Evolutionary conservation across 768 basidiomycete genomes (phyloP), one percentile per base, ranked within the genome.

Genomic region (Phylloporus rhodoxanthus): DNA sequence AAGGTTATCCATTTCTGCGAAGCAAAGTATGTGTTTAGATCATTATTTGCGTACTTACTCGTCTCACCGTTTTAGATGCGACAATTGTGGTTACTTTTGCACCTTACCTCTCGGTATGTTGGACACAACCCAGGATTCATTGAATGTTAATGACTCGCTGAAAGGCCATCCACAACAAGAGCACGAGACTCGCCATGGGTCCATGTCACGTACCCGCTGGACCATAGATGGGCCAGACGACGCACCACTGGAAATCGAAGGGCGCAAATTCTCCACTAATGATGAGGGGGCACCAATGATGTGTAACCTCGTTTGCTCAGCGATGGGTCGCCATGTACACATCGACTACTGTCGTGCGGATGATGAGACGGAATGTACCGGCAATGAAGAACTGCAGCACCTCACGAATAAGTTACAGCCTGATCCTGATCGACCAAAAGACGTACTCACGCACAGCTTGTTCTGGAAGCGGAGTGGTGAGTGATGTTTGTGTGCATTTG

Each of bases 211-310:
- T 48, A 76, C 78, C 0, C 69, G 70, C 36, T 84, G 83, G 83
- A 68, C 75, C 1, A 58, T 82, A 4, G 79, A 82, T 45, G 77
- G 75, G 1, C 72, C 73, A 1, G 75, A 80, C 8, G 78, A 72
- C 15, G 70, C 68, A 2, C 61, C 66, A 2, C 48, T 82, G 1
- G 83, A 84, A 53, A 64, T 82, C 3, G 73, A 76, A 49, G 81
- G 82, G 3, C 73, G 73, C 48, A 76, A 71, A 51, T 84, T 80
- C 58, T 77, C 72, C 14, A 54, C 74, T 0, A 70, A 73, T 20
- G 79, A 81, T 44, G 76, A 78, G 37, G 80, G 82, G 8, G 80
- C 79, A 0, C 81, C 81, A 0, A 79, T 82, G 77, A 71, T 83
- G 70, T 83, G 82, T 56, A 81, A 72, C 40, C 68, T 82, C 17